phyloP scores from a whole-genome alignment of 2,329 filamentous ascomycete species.

The Xylariaceae sp. region DNA sequence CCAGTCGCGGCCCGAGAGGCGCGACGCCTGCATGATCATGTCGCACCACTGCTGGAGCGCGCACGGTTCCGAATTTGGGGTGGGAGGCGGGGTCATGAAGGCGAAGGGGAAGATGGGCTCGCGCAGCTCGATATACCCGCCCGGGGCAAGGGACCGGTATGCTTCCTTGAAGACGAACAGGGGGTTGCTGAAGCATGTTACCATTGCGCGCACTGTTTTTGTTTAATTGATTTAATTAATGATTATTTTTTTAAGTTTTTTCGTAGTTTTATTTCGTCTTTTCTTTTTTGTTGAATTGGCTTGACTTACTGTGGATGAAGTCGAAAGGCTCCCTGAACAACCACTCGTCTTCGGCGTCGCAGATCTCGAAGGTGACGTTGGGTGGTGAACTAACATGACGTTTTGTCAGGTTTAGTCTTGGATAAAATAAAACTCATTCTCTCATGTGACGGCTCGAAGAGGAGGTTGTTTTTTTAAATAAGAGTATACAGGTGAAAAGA shows the following conservation, averaged over 20 bases:
- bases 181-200: slow-evolving; percentile 23
- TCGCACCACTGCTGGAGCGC: slow-evolving; percentile 21
- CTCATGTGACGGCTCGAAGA: too few species aligned
- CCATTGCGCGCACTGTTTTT: slow-evolving; percentile 22
- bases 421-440: too few species aligned
- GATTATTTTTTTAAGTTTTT: too few species aligned
- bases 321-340: slow-evolving; percentile 19
- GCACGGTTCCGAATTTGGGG: slow-evolving; percentile 17
- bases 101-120: slow-evolving; percentile 24
- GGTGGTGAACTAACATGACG: slow-evolving; percentile 16
- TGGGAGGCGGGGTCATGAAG: slow-evolving; percentile 20
- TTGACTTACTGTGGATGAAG: slow-evolving; percentile 21
- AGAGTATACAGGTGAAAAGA: too few species aligned
- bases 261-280: too few species aligned
- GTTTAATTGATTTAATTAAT: too few species aligned
- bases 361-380: slow-evolving; percentile 26
- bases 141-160: slow-evolving; percentile 17
- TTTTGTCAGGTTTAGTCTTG: slow-evolving; percentile 5
- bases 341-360: slow-evolving; percentile 27
- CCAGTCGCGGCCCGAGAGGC: slow-evolving; percentile 20
- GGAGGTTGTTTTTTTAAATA: too few species aligned
- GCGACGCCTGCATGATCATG: slow-evolving; percentile 18
- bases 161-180: slow-evolving; percentile 18
- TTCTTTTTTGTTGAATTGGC: too few species aligned
- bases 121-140: slow-evolving; percentile 25